These are phyloP conservation scores for Ascobolus immersus DNA, from an alignment of 495 filamentous ascomycete species.

Conservation along the genomic window DNA sequence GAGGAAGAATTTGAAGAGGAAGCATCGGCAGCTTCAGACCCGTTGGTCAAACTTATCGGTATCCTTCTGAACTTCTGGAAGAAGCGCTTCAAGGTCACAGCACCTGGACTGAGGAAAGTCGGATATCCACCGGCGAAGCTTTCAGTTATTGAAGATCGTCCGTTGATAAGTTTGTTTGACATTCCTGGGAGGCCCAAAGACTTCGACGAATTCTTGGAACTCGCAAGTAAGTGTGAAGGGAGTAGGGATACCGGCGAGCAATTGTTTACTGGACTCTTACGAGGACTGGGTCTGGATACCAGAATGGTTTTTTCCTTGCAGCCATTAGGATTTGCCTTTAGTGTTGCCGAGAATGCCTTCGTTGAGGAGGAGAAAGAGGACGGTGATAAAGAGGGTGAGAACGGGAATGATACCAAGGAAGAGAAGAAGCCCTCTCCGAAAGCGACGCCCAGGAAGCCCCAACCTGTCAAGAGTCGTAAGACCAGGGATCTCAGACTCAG, in stretches of 20 bases:
- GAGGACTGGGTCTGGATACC: conserved; percentile 56
- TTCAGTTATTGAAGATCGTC: too few relatives aligned
- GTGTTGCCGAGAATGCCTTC: too few relatives aligned
- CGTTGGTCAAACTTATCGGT: conserved; percentile 53
- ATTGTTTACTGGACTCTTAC: conserved; percentile 70
- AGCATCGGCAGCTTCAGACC: conserved; percentile 29
- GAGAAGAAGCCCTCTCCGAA: conserved; percentile 3
- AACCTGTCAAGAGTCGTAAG: neutral
- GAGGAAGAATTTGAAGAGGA: too few relatives aligned
- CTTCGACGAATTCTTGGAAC: conserved; percentile 37
- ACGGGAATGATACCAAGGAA: conserved; percentile 9
- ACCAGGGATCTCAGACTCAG: too few relatives aligned
- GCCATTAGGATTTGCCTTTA: conserved; percentile 76
- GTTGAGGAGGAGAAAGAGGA: conserved; percentile 36
- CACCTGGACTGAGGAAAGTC: conserved; percentile 61
- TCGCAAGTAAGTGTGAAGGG: conserved; percentile 47
- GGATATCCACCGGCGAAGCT: too few relatives aligned
- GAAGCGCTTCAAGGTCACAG: conserved; percentile 50
- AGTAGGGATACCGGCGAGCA: conserved; percentile 74
- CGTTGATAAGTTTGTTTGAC: too few relatives aligned
- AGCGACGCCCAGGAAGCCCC: neutral
- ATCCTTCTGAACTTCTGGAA: conserved; percentile 64
- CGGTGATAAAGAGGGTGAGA: conserved; percentile 15
- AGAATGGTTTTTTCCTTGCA: conserved; percentile 65
- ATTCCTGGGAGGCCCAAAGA: conserved; percentile 44